Base-by-base conservation (phyloP, 768 basidiomycete species). In the Boletus vermiculosoides region DNA sequence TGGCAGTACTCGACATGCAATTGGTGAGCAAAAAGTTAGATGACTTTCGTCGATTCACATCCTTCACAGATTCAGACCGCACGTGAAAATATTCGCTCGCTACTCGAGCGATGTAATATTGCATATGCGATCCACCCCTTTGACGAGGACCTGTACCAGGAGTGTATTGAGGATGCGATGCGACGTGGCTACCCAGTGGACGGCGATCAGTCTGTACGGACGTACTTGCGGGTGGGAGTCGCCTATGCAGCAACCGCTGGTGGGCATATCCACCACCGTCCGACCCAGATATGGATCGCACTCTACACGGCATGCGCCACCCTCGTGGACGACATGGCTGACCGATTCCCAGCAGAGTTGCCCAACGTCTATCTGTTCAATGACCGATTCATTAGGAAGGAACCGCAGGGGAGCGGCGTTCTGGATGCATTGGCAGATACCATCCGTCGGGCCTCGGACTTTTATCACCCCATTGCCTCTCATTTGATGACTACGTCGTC, bases 401-500 rank as follows among this genome's bases (percentile, higher is more conserved):
- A 65, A 33, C 54, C 58, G 2, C 78, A 79, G 34, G 66, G 40
- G 0, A 67, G 73, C 41, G 56, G 56, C 0, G 60, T 73, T 12
- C 61, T 79, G 33, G 73, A 74, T 45, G 64, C 64, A 9, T 61
- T 79, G 39, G 76, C 71, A 11, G 62, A 66, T 22, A 51, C 74
- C 34, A 45, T 80, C 16, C 62, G 61, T 22, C 68, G 70, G n/a
- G 61, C 71, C 15, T 57, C 70, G 7, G 56, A 62, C 3, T 54
- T 72, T 40, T 79, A 63, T 46, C 60, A 54, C 0, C 56, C 68
- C 1, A 61, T 74, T 20, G 66, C 62, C 1, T 71, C 73, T 3
- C 74, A 76, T 37, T 55, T 74, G 18, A 73, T 81, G 48, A 62
- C 72, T 25, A 67, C 72, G 5, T 68, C 73, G 8, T 72, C 72